Percentiles rank a stretch among this genome's conserved stretches.
Conservation (phyloP, 2,329 filamentous ascomycete species). For the Iodosphaeria phyllophila region DNA sequence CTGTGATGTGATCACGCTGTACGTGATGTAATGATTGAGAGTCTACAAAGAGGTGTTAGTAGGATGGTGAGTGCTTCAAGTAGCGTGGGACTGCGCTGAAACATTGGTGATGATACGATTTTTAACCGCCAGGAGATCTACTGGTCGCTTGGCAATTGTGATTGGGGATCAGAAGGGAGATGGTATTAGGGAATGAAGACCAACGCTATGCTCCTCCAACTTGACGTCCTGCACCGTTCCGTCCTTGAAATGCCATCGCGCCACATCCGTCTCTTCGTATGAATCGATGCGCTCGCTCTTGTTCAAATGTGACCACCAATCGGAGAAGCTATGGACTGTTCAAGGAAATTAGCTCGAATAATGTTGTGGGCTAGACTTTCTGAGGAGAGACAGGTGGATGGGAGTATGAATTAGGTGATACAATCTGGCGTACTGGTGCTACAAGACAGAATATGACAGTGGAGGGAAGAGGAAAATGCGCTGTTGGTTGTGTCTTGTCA, state of each 20-base stretch:
- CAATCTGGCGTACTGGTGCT: not conserved
- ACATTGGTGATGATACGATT: not conserved
- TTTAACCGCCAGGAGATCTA: no score
- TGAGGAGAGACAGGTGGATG: not conserved
- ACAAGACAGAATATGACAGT: no score
- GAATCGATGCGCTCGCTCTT: constrained; percentile 46
- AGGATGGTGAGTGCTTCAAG: not conserved
- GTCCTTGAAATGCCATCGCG: constrained; percentile 55
- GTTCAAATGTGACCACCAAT: constrained; percentile 46
- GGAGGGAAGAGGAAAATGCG: not conserved
- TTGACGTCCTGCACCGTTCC: constrained; percentile 51
- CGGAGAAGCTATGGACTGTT: constrained; percentile 41
- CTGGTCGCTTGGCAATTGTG: no score
- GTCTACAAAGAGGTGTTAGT: constrained; percentile 18
- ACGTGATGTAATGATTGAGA: constrained; percentile 60
- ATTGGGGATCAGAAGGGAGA: no score
- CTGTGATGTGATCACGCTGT: constrained; percentile 48
- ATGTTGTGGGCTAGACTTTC: not conserved
- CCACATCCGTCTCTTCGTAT: constrained; percentile 44
- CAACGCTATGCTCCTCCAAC: constrained; percentile 56
- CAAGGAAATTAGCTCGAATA: not conserved
- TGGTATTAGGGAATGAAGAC: constrained; percentile 12
- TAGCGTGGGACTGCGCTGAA: not conserved
- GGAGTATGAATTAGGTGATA: constrained; percentile 1
- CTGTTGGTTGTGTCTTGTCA: not conserved